A percentile compares a stretch with the other conserved stretches of the same genome.
phyloP scores from a whole-genome alignment of 768 basidiomycete genomes.

The Leccinum rimulosum region DNA sequence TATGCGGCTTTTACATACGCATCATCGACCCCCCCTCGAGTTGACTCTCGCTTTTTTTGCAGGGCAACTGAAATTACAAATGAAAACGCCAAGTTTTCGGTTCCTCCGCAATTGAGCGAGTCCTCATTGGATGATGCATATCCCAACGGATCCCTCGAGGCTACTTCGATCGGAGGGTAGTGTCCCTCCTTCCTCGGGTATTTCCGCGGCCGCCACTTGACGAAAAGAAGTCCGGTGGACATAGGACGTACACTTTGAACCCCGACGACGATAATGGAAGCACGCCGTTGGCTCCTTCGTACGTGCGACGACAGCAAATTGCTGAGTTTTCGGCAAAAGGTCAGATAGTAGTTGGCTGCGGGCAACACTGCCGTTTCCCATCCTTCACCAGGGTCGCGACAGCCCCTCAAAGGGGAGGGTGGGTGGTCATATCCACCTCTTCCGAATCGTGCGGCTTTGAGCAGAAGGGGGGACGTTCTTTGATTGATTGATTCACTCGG shows the following conservation, averaged over 20 bases:
- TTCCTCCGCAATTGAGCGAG: neutral
- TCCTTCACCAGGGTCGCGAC: neutral
- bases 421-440: neutral
- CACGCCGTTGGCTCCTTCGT: neutral
- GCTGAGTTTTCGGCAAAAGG: neutral
- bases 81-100: neutral
- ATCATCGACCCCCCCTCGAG: neutral
- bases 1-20: neutral
- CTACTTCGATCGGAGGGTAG: neutral
- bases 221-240: neutral
- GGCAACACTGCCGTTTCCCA: neutral
- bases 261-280: neutral
- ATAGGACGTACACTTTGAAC: neutral
- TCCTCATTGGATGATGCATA: neutral
- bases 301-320: conserved; percentile 7
- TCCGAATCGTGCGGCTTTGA: neutral
- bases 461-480: neutral
- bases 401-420: neutral
- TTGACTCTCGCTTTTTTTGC: neutral
- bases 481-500: neutral
- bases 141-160: neutral
- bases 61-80: neutral
- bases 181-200: neutral
- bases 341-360: neutral
- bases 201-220: neutral